Conservation (phyloP, 495 filamentous ascomycete species). For the Aspergillus sclerotioniger region DNA sequence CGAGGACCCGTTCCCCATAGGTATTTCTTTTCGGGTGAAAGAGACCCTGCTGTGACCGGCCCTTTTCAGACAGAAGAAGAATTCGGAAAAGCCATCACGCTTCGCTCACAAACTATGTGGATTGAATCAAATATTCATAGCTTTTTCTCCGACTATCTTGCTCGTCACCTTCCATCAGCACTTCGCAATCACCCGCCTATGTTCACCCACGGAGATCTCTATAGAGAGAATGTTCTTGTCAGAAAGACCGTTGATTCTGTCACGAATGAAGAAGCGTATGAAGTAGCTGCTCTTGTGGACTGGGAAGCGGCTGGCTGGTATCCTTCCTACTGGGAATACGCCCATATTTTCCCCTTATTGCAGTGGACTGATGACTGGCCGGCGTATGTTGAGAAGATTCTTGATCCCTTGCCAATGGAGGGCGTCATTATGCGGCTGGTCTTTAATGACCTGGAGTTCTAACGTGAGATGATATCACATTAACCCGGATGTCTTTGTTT, state of each 20-base stretch:
- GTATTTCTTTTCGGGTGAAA: slow-evolving; percentile 29
- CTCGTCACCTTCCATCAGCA: slow-evolving; percentile 28
- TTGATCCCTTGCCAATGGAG: slow-evolving; percentile 27
- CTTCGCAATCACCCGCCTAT: slow-evolving; percentile 27
- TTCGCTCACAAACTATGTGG: slow-evolving; percentile 26
- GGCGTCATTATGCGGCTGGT: slow-evolving; percentile 25
- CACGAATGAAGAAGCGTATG: slow-evolving; percentile 8
- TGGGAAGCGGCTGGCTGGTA: slow-evolving; percentile 51
- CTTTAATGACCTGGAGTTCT: slow-evolving; percentile 26
- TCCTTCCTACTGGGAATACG: slow-evolving; percentile 51
- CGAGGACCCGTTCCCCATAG: slow-evolving; percentile 29
- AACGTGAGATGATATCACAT: slow-evolving; percentile 7
- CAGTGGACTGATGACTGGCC: slow-evolving; percentile 28
- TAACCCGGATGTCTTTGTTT: too few relatives aligned
- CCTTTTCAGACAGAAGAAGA: slow-evolving; percentile 34
- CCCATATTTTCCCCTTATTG: slow-evolving; percentile 21
- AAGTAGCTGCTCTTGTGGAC: slow-evolving; percentile 40
- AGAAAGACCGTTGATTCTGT: not conserved
- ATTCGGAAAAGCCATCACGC: slow-evolving; percentile 27
- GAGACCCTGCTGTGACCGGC: slow-evolving; percentile 26
- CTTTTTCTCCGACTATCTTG: slow-evolving; percentile 31
- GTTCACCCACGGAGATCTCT: slow-evolving; percentile 35
- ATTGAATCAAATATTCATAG: slow-evolving; percentile 18
- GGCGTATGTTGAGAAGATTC: slow-evolving; percentile 24
- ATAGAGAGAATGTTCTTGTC: slow-evolving; percentile 20